Conservation (phyloP, 495 filamentous ascomycete genomes). For the Darksidea phi region DNA sequence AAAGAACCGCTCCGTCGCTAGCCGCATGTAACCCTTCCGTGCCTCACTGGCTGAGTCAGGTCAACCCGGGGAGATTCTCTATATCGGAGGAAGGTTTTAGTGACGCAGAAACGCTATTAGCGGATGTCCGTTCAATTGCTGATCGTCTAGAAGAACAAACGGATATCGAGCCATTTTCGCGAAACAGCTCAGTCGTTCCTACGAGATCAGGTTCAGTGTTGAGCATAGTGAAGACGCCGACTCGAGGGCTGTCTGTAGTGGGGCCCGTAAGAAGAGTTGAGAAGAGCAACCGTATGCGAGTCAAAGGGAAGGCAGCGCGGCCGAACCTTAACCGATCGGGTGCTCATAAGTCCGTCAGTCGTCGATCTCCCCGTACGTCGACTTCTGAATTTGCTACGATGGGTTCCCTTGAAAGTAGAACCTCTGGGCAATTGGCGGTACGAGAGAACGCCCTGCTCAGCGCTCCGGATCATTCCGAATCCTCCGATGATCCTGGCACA, state of each 20-base stretch:
- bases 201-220: conserved; percentile 19
- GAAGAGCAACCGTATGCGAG: conserved; percentile 10
- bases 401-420: not conserved
- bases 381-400: not conserved
- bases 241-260: conserved; percentile 31
- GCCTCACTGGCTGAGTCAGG: conserved; percentile 11
- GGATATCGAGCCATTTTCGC: conserved; percentile 26
- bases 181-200: conserved; percentile 10
- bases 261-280: conserved; percentile 22
- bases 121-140: conserved; percentile 10
- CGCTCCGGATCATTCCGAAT: conserved; percentile 1
- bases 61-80: not conserved
- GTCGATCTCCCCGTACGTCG: conserved; percentile 8
- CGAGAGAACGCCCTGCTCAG: not conserved
- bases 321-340: conserved; percentile 21
- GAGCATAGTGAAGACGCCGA: conserved; percentile 35
- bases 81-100: conserved; percentile 31
- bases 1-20: not conserved
- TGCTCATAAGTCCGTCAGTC: conserved; percentile 31
- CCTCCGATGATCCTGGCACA: conserved; percentile 6
- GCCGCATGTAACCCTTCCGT: conserved; percentile 1
- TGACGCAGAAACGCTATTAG: conserved; percentile 29
- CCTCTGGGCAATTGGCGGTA: not conserved
- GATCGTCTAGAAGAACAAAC: conserved; percentile 21
- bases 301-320: not conserved